Evolutionary conservation across 1,139 yeast species (phyloP).

Genomic region (Scheffersomyces quercinus): DNA sequence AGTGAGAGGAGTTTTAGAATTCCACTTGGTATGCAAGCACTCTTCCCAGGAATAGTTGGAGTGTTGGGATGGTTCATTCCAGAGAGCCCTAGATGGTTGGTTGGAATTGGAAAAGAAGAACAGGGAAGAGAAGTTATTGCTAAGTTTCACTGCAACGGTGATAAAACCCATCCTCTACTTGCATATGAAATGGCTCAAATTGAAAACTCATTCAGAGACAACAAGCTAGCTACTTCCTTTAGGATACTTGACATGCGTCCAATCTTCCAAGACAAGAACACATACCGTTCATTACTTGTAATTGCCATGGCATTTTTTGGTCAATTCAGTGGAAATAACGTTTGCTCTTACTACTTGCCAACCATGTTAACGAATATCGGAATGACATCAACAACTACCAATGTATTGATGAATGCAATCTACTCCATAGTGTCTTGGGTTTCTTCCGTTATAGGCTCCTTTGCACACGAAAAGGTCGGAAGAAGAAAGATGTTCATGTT

Average conservation of each 20-base stretch:
- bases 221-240: constrained; percentile 3
- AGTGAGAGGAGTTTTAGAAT: constrained; percentile 18
- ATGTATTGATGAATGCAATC: constrained; percentile 18
- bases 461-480: constrained; percentile 2
- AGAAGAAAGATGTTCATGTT: constrained; percentile 21
- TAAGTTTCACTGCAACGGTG: constrained; percentile 22
- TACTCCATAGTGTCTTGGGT: constrained; percentile 16
- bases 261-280: constrained; percentile 5
- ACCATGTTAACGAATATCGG: constrained; percentile 19
- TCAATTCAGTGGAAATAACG: constrained; percentile 21
- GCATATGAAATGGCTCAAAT: constrained; percentile 21
- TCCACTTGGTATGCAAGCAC: constrained; percentile 21
- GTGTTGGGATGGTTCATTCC: constrained; percentile 42
- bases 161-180: constrained; percentile 15
- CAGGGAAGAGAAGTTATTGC: constrained; percentile 34
- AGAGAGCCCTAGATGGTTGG: constrained; percentile 59
- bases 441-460: constrained; percentile 18
- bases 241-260: constrained; percentile 9
- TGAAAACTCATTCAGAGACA: constrained; percentile 3
- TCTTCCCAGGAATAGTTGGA: constrained; percentile 17
- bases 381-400: constrained; percentile 16
- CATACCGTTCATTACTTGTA: constrained; percentile 6
- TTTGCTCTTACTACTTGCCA: constrained; percentile 20
- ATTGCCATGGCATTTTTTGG: constrained; percentile 12
- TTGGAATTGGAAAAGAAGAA: constrained; percentile 34